Percentiles rank a stretch among this genome's conserved stretches.
Evolutionary conservation across 345 rosid species (phyloP).

Genomic region (Rhodamnia rubescens): DNA sequence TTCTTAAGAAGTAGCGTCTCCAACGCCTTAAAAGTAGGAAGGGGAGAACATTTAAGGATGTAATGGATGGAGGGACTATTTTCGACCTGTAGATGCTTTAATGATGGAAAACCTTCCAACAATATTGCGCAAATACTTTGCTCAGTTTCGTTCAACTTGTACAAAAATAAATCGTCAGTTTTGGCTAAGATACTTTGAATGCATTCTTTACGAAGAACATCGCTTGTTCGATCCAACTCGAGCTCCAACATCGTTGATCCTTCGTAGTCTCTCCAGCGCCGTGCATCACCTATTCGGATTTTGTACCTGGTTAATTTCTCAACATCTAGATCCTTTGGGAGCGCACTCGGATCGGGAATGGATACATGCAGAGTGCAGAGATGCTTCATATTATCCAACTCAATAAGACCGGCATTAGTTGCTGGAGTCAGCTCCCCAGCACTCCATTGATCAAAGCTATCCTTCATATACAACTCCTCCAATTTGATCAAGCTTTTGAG

Average conservation of each 20-base stretch:
- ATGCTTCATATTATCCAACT: not conserved
- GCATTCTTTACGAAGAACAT: accelerated
- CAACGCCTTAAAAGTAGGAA: too few species aligned
- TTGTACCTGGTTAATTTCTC: too few species aligned
- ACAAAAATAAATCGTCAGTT: accelerated
- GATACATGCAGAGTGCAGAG: accelerated
- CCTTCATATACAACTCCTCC: not conserved
- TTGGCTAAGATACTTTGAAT: not conserved
- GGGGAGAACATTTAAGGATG: too few species aligned
- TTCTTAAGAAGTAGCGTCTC: too few species aligned
- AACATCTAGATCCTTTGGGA: not conserved
- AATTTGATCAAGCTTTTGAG: not conserved
- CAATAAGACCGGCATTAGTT: not conserved
- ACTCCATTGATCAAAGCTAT: not conserved
- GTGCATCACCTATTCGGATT: not conserved
- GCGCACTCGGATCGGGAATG: not conserved
- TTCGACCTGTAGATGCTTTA: too few species aligned
- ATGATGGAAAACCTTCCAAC: accelerated
- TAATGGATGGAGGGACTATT: too few species aligned
- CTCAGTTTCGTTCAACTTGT: accelerated
- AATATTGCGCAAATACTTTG: not conserved
- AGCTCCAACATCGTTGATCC: too few species aligned
- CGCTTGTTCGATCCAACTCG: accelerated
- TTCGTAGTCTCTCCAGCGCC: too few species aligned
- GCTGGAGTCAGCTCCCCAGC: accelerated